Evolutionary conservation across 2,329 filamentous ascomycete species (phyloP).

Genomic region (Calycina herbarum): DNA sequence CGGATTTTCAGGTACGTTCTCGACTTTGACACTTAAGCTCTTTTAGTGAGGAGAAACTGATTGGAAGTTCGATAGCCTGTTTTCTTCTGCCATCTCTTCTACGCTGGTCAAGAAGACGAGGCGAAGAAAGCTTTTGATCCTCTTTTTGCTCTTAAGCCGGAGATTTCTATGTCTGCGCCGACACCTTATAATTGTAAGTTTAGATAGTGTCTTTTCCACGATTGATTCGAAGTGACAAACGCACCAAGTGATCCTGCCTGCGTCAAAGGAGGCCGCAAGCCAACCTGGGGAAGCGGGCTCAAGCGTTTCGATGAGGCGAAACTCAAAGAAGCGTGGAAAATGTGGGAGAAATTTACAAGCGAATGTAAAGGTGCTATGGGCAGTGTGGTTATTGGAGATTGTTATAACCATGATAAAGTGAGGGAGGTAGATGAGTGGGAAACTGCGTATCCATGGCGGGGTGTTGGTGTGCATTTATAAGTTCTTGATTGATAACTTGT

Average conservation of each 20-base stretch:
- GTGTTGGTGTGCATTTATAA: not conserved
- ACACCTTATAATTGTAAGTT: conserved; percentile 8
- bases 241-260: conserved; percentile 8
- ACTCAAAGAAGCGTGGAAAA: conserved; percentile 5
- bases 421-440: not conserved
- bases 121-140: conserved; percentile 5
- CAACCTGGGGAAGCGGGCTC: not conserved
- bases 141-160: conserved; percentile 9
- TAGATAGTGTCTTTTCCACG: not conserved
- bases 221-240: conserved; percentile 5
- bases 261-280: conserved; percentile 11
- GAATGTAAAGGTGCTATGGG: not conserved
- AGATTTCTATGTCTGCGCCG: not conserved
- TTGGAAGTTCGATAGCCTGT: not conserved
- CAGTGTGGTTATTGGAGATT: conserved; percentile 7
- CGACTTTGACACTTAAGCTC: not conserved
- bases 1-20: not conserved
- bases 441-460: conserved; percentile 6
- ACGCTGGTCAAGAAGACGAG: conserved; percentile 3
- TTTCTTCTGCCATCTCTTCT: conserved; percentile 6
- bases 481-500: not conserved
- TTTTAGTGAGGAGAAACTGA: not conserved
- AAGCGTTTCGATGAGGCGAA: conserved; percentile 3
- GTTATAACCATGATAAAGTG: not conserved
- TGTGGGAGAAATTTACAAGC: conserved; percentile 3